Evolutionary conservation across 2,329 filamentous ascomycete genomes (phyloP).

Genomic region (Colletotrichum musae): DNA sequence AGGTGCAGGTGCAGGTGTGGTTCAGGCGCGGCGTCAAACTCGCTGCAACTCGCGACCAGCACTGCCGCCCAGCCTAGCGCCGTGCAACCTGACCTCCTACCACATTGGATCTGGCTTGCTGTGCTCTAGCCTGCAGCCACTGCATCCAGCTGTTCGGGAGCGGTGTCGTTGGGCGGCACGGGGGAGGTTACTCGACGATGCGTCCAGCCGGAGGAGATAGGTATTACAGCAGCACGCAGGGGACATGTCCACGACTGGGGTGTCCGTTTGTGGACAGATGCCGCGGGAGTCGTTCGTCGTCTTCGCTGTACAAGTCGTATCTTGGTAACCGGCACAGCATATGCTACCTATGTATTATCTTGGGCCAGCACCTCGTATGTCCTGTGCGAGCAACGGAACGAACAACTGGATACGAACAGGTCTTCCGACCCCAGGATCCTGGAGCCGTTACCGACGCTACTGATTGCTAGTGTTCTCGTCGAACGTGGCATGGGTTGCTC

Average conservation of each 20-base stretch:
- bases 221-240: slow-evolving; percentile 1
- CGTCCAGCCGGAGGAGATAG: background rate
- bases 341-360: background rate
- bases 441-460: slow-evolving; percentile 11
- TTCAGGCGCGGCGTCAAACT: slow-evolving; percentile 24
- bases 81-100: slow-evolving; percentile 39
- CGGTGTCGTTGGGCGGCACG: slow-evolving; percentile 13
- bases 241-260: background rate
- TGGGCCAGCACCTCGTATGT: slow-evolving; percentile 5
- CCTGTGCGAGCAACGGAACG: slow-evolving; percentile 5
- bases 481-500: slow-evolving; percentile 11
- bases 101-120: slow-evolving; percentile 32
- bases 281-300: slow-evolving; percentile 2
- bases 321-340: slow-evolving; percentile 1
- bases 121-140: slow-evolving; percentile 11
- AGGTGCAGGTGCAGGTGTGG: slow-evolving; percentile 12
- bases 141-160: slow-evolving; percentile 21
- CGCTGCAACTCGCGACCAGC: slow-evolving; percentile 10
- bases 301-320: slow-evolving; percentile 5
- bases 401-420: slow-evolving; percentile 25
- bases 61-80: slow-evolving; percentile 35
- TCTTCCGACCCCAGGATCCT: slow-evolving; percentile 15
- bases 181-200: slow-evolving; percentile 6
- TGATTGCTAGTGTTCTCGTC: slow-evolving; percentile 15
- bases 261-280: background rate